Base-by-base conservation (phyloP, 257 asterid species). In the Oldenlandia corymbosa region DNA sequence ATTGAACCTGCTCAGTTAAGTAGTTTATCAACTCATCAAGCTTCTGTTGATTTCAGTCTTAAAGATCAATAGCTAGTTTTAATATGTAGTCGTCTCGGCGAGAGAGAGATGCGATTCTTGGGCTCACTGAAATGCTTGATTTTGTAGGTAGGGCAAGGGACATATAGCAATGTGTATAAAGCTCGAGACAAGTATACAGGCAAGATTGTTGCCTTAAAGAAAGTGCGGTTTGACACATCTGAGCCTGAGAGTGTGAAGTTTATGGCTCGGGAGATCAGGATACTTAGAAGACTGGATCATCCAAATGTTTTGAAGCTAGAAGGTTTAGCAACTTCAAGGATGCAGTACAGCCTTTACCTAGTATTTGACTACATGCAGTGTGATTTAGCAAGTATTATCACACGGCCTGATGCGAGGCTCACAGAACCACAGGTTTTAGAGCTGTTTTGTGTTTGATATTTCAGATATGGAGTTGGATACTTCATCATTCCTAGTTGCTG, bases 291-390 rank as follows among this genome's bases (percentile, higher is more conserved):
- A 49, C 36, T 90, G 62, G 94, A 90, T 67, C 97, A 90, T 79
- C 90, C 94, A 6, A 90, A 90, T 67, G 77, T 87, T 7, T 60
- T 90, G 37, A 90, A 87, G 85, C 94, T 90, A 14, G 78, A 77
- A 81, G 97, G 97, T 20, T 57, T 90, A 60, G 97, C 95, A 60
- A 90, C 95, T 45, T 90, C 97, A 58, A 83, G 95, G 78, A 90
- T 90, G 97, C 90, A 90, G 72, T 87, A 87, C 60, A 90, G 97
- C 70, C 71, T 90, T 26, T 90, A 90, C 65, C 75, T 90, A 12
- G 94, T 90, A 47, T 83, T 87, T 24, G 97, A 90, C 0, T 89
- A 37, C 32, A 85, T 87, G 91, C 83, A 68, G 30, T 73, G 90
- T 13, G 97, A 90, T 71, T 76, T 90, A 21, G 37, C 97, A 26